Percentiles rank a stretch among this genome's conserved stretches.
These are phyloP conservation scores for Cairneyella variabilis DNA, from an alignment of 495 filamentous ascomycete species.

Conservation along the genomic window DNA sequence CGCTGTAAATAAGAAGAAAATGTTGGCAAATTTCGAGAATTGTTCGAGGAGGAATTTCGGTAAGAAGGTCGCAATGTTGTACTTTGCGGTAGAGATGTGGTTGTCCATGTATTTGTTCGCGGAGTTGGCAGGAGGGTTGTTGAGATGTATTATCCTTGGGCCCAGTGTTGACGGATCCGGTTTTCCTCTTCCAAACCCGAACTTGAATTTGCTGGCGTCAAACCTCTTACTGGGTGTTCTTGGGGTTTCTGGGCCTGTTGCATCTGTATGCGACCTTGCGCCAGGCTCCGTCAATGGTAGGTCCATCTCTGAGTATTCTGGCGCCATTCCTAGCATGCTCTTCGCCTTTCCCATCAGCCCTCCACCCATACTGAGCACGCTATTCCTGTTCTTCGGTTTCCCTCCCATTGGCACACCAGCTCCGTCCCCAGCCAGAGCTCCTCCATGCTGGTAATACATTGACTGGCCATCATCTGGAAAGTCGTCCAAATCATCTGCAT, in stretches of 20 bases:
- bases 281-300: constrained; percentile 80
- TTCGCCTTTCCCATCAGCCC: constrained; percentile 83
- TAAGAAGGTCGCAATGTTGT: constrained; percentile 91
- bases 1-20: constrained; percentile 99
- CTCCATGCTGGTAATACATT: constrained; percentile 54
- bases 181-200: constrained; percentile 85
- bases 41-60: constrained; percentile 99
- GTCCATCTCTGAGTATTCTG: constrained; percentile 97
- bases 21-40: constrained; percentile 98
- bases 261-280: constrained; percentile 34
- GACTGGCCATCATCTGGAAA: constrained; percentile 72
- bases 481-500: constrained; percentile 79
- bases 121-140: constrained; percentile 92
- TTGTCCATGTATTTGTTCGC: constrained; percentile 90
- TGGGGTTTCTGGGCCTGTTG: constrained; percentile 28
- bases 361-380: constrained; percentile 79
- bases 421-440: constrained; percentile 42
- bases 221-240: constrained; percentile 50
- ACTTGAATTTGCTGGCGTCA: constrained; percentile 76
- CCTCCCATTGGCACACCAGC: constrained; percentile 40
- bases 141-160: constrained; percentile 90
- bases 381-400: constrained; percentile 73
- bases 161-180: constrained; percentile 86
- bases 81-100: constrained; percentile 96
- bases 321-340: constrained; percentile 85